A percentile compares a stretch with the other conserved stretches of the same genome.
phyloP scores from a whole-genome alignment of 2,329 filamentous ascomycete genomes.

The Talaromyces sp. region DNA sequence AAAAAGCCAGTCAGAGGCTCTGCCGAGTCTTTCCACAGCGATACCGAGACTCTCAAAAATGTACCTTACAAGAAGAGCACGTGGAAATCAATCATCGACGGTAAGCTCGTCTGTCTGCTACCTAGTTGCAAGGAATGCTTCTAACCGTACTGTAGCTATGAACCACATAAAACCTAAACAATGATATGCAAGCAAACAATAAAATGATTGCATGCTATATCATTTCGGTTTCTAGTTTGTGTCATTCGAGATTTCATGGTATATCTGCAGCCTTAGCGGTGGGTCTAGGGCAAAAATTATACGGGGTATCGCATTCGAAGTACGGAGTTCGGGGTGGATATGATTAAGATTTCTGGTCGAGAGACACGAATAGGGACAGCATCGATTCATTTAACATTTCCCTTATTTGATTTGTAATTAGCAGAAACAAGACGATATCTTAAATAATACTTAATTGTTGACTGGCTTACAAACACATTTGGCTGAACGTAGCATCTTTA shows the following conservation, averaged over 20 bases:
- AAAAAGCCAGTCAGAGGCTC: constrained; percentile 7
- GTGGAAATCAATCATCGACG: constrained; percentile 2
- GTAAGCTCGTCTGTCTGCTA: background rate
- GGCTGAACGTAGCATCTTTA: background rate
- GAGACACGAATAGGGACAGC: background rate
- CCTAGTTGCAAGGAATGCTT: background rate
- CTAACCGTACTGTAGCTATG: constrained; percentile 6
- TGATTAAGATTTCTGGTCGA: background rate
- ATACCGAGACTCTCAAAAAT: constrained; percentile 9
- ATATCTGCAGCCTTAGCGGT: background rate
- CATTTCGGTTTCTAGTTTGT: background rate
- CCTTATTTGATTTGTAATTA: background rate
- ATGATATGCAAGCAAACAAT: background rate
- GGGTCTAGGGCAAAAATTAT: background rate
- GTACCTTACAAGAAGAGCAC: background rate
- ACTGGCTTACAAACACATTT: background rate
- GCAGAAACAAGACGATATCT: too few species aligned
- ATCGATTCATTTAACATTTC: background rate
- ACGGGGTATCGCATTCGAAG: background rate
- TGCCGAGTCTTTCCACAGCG: constrained; percentile 8
- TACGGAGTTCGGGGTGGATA: constrained; percentile 6
- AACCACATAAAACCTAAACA: constrained; percentile 9
- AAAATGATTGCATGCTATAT: background rate
- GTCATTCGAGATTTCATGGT: background rate
- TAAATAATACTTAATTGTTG: background rate